Percentiles rank a stretch among this genome's conserved stretches.
phyloP scores from a whole-genome alignment of 225 moss, liverwort and hornwort species.

The Pseudisothecium myosuroides region DNA sequence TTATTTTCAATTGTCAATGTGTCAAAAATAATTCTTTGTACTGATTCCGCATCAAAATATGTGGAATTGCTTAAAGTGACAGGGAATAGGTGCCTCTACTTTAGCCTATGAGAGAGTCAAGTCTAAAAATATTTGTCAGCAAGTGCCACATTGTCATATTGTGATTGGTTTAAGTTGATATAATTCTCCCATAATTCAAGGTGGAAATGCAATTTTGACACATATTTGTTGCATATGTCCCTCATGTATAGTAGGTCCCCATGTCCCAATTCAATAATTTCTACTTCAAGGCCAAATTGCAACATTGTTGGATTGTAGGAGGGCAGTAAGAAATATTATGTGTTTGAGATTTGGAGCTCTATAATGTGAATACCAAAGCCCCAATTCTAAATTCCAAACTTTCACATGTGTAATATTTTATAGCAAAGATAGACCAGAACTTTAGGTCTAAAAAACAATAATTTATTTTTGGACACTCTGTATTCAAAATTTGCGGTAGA shows the following conservation, averaged over 20 bases:
- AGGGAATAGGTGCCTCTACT: background rate
- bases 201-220: background rate
- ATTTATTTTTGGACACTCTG: background rate
- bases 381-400: background rate
- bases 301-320: background rate
- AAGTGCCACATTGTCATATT: background rate
- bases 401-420: rapidly evolving
- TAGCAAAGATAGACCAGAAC: background rate
- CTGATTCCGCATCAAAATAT: background rate
- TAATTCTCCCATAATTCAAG: background rate
- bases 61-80: background rate
- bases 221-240: background rate
- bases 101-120: background rate
- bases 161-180: background rate
- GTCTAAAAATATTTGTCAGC: background rate
- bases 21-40: background rate
- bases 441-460: background rate
- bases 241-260: rapidly evolving
- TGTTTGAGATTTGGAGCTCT: background rate
- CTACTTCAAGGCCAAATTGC: background rate
- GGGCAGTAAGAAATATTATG: background rate
- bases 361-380: background rate
- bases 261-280: background rate
- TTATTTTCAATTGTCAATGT: background rate
- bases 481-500: background rate